Evolutionary conservation across 345 rosid species (phyloP), one percentile per base, ranked within the genome.

Genomic region (Rhodamnia argentea): DNA sequence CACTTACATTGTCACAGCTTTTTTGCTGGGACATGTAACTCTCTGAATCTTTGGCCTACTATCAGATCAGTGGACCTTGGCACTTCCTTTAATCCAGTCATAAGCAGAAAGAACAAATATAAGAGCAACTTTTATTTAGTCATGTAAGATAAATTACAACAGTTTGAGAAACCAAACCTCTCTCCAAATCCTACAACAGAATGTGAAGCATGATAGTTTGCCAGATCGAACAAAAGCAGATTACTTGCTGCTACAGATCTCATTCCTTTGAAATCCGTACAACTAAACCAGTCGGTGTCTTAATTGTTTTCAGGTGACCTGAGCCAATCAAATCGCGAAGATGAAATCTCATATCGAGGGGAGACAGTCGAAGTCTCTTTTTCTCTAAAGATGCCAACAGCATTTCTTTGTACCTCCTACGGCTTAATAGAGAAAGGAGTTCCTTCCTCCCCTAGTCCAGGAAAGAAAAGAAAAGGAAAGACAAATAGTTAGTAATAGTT

Each of bases 301-400:
- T 88, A 74, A 85, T 55, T 14, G 92, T 95, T 92, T 91, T 92
- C 84, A 96, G 91, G 87, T 91, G 94, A 86, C 98, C 98, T 24
- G 99, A 97, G 90, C 99, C 99, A 87, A 96, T 94, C 92, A 96
- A 89, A 87, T 97, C 99, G 57, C 99, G 95, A 51, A 96, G 91
- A 91, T 96, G 99, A 91, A 96, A 97, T 88, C 99, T 96, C 88
- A 96, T 93, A 88, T 96, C 99, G 58, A 97, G 93, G n/a, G 90
- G 95, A 82, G 99, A 95, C 27, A 85, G 86, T 58, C 98, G 93
- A 82, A 97, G 98, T 54, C 91, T 91, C 92, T 92, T 97, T 92
- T 95, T 97, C 91, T 97, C 99, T 86, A 97, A 90, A 87, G 90
- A 52, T 5, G 96, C 92, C 94, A 97, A 84, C 95, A 95, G 91